Evolutionary conservation across 2,329 filamentous ascomycete genomes (phyloP).

Genomic region (Ophiosphaerella herpotricha): DNA sequence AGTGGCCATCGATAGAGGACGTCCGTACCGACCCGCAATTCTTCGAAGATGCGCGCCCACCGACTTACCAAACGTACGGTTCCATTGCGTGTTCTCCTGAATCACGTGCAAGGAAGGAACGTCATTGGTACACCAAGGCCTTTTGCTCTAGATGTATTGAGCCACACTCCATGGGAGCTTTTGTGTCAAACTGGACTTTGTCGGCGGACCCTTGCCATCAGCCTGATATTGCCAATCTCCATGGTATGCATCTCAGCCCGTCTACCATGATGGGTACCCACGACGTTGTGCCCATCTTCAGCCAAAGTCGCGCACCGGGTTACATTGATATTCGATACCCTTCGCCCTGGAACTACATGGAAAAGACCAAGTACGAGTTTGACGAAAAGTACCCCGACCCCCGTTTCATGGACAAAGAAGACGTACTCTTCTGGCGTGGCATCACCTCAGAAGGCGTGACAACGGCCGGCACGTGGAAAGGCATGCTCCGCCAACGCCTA

Average conservation of each 20-base stretch:
- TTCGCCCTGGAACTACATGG: conserved; percentile 64
- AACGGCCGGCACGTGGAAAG: conserved; percentile 64
- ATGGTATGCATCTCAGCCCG: conserved; percentile 72
- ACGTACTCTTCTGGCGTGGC: conserved; percentile 76
- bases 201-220: conserved; percentile 75
- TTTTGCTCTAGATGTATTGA: conserved; percentile 68
- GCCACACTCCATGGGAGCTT: conserved; percentile 69
- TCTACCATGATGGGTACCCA: conserved; percentile 66
- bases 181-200: conserved; percentile 67
- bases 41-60: conserved; percentile 42
- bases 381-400: conserved; percentile 57
- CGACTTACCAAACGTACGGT: conserved; percentile 49
- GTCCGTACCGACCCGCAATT: conserved; percentile 32
- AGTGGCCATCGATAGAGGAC: conserved; percentile 41
- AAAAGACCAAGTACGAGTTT: conserved; percentile 59
- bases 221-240: conserved; percentile 73
- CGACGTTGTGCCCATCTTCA: conserved; percentile 74
- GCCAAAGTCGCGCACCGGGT: conserved; percentile 70
- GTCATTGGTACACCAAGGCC: conserved; percentile 66
- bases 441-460: conserved; percentile 60
- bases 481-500: conserved; percentile 71
- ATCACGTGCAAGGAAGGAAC: conserved; percentile 63
- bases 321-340: conserved; percentile 81
- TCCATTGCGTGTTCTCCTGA: conserved; percentile 63
- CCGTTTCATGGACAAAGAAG: conserved; percentile 65